phyloP scores from a whole-genome alignment of 1,284 basidiomycete genomes.

The Ustilago cynodontis region DNA sequence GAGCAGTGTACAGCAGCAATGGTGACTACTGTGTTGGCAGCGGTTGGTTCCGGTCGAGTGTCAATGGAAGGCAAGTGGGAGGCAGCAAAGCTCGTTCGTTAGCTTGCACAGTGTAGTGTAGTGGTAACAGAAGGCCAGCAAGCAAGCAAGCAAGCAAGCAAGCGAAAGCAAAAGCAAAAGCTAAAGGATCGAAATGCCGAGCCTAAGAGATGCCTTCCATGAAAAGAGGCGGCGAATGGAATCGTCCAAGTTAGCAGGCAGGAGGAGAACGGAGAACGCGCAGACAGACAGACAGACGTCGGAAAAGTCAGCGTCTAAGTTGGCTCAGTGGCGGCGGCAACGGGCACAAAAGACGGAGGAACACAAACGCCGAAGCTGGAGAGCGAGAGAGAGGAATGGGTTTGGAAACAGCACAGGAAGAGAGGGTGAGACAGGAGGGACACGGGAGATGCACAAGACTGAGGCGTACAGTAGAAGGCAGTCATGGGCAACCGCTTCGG shows the following conservation, averaged over 20 bases:
- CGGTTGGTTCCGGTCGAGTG: background rate
- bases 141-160: conserved; percentile 10
- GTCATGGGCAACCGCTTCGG: conserved; percentile 5
- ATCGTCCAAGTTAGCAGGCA: background rate
- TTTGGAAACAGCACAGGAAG: background rate
- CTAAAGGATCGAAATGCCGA: conserved; percentile 10
- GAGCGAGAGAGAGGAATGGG: background rate
- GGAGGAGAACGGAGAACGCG: background rate
- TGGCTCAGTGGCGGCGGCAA: conserved; percentile 1
- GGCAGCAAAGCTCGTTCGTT: background rate
- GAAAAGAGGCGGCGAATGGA: conserved; percentile 16
- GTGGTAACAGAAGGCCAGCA: background rate
- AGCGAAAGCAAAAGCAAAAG: too few species aligned
- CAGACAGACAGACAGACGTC: background rate
- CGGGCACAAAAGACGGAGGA: background rate
- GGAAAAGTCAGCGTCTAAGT: conserved; percentile 2
- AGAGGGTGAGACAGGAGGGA: background rate
- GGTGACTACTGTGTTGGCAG: background rate
- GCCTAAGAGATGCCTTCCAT: conserved; percentile 2
- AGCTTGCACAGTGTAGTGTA: background rate
- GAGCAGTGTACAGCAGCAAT: background rate
- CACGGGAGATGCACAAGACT: conserved; percentile 3
- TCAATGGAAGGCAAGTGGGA: background rate
- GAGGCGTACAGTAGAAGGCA: conserved; percentile 18
- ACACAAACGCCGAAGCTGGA: background rate